Percentiles rank a stretch among this genome's conserved stretches.
phyloP scores from a whole-genome alignment of 257 asterid genomes.

The Nicotiana tabacum region DNA sequence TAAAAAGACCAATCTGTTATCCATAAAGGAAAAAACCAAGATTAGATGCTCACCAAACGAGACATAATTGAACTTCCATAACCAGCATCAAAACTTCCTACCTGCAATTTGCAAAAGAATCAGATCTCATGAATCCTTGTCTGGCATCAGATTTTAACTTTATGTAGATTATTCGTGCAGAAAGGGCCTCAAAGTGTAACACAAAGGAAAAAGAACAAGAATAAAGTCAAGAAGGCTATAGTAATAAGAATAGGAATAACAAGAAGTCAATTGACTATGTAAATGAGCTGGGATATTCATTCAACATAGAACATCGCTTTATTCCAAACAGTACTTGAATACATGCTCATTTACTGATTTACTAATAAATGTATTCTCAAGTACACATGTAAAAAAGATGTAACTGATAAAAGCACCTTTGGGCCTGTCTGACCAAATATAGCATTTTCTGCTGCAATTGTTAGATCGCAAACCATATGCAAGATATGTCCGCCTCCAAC shows the following conservation, averaged over 20 bases:
- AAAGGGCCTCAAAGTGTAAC: background rate
- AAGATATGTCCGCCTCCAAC: slow-evolving; percentile 96
- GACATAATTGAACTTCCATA: slow-evolving; percentile 90
- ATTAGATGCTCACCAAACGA: slow-evolving; percentile 53
- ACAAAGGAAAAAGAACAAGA: background rate
- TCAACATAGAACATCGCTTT: background rate
- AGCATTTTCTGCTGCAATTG: slow-evolving; percentile 94
- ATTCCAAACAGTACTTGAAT: background rate
- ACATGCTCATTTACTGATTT: background rate
- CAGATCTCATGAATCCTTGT: background rate
- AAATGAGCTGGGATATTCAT: background rate
- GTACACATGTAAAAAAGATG: background rate
- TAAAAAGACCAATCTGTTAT: background rate
- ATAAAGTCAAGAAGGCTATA: background rate
- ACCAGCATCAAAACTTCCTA: slow-evolving; percentile 99
- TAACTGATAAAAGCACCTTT: slow-evolving; percentile 38
- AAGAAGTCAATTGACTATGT: background rate
- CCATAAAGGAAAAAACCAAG: background rate
- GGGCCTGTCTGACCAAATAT: slow-evolving; percentile 98
- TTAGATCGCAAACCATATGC: slow-evolving; percentile 92
- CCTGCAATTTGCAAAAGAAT: slow-evolving; percentile 37
- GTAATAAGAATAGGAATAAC: background rate
- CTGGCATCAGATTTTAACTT: background rate
- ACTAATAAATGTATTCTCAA: background rate
- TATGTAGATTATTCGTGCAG: background rate